These are phyloP conservation scores for Pneumocystis carinii DNA, from an alignment of 1,139 yeast species.

Conservation along the genomic window DNA sequence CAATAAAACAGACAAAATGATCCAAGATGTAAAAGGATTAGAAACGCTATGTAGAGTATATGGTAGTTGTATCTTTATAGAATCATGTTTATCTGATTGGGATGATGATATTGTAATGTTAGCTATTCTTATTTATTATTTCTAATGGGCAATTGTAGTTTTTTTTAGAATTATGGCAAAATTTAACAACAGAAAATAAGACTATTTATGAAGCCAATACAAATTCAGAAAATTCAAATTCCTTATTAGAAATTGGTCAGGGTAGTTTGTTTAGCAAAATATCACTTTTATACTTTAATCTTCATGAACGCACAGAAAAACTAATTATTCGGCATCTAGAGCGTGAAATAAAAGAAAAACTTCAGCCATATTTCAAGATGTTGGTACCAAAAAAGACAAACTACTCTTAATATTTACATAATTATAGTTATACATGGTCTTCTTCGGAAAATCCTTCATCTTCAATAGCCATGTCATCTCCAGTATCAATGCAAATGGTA, in stretches of 20 bases:
- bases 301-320: conserved; percentile 29
- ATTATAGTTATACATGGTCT: conserved; percentile 5
- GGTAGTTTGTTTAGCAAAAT: conserved; percentile 6
- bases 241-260: conserved; percentile 8
- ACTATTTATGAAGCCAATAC: neutral
- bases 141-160: conserved; percentile 18
- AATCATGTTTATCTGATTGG: conserved; percentile 44
- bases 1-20: conserved; percentile 25
- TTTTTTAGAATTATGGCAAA: conserved; percentile 47
- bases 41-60: conserved; percentile 43
- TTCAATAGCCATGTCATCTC: conserved; percentile 2
- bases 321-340: conserved; percentile 35
- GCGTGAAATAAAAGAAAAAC: conserved; percentile 31
- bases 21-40: conserved; percentile 36
- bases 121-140: neutral
- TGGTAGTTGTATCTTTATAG: conserved; percentile 44
- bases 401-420: neutral
- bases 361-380: neutral
- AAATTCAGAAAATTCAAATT: conserved; percentile 17
- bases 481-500: conserved; percentile 3
- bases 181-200: conserved; percentile 15
- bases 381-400: conserved; percentile 6
- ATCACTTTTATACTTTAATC: conserved; percentile 15
- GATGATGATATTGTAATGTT: conserved; percentile 34
- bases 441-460: neutral